Evolutionary conservation across 495 filamentous ascomycete species (phyloP).

Genomic region (Chaetomium fimeti): DNA sequence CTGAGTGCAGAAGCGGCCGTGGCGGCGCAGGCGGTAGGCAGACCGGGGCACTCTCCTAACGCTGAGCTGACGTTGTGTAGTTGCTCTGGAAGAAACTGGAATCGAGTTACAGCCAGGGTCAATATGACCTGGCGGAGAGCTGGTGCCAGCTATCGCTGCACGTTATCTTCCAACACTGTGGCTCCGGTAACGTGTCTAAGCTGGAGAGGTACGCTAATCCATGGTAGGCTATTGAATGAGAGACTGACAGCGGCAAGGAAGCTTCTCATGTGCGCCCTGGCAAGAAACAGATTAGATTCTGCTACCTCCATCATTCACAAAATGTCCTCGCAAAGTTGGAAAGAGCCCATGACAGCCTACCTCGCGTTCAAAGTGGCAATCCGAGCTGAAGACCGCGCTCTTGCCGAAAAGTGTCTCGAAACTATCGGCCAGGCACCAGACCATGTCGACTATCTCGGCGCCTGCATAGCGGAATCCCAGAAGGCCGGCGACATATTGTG

Average conservation of each 20-base stretch:
- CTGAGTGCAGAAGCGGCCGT: conserved; percentile 59
- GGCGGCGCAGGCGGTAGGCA: conserved; percentile 65
- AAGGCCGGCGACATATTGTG: conserved; percentile 58
- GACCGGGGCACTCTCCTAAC: not conserved
- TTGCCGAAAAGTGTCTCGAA: conserved; percentile 60
- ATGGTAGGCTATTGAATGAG: not conserved
- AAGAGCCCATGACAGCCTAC: conserved; percentile 64
- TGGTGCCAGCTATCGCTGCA: conserved; percentile 77
- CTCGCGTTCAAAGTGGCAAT: conserved; percentile 74
- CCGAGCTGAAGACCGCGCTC: conserved; percentile 52
- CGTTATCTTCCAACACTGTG: conserved; percentile 60
- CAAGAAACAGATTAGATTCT: conserved; percentile 50
- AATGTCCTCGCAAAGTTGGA: conserved; percentile 57
- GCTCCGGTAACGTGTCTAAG: conserved; percentile 61
- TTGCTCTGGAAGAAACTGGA: conserved; percentile 77
- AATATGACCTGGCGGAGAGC: conserved; percentile 55
- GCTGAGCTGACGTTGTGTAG: conserved; percentile 37
- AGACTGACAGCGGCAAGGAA: conserved; percentile 53
- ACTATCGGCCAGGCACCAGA: conserved; percentile 46
- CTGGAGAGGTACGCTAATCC: conserved; percentile 53
- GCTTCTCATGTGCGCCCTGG: conserved; percentile 63
- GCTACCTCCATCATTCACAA: conserved; percentile 56
- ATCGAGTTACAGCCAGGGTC: conserved; percentile 49
- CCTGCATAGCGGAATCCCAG: conserved; percentile 75
- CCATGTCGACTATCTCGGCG: conserved; percentile 64